Conservation (phyloP, 129 eudicot genomes). For the Chrysanthemum makinoi region DNA sequence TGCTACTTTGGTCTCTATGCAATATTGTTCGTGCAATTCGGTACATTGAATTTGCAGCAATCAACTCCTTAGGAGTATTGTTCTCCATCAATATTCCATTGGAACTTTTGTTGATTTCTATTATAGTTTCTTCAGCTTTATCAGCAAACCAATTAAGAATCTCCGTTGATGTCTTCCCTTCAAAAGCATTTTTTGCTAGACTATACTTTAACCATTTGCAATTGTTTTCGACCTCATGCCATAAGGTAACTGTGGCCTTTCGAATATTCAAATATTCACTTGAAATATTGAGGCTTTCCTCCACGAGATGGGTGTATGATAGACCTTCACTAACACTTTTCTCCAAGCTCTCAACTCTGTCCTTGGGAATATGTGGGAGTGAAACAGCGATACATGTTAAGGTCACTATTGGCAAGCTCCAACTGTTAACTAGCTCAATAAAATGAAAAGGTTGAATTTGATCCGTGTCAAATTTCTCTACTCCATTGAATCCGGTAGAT, state of each 20-base stretch:
- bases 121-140: neutral
- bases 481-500: neutral
- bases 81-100: neutral
- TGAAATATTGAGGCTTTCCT: neutral
- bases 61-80: neutral
- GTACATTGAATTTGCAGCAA: conserved; percentile 7
- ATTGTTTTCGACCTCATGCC: conserved; percentile 3
- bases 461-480: neutral
- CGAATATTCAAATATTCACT: neutral
- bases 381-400: conserved; percentile 6
- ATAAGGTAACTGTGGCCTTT: neutral
- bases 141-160: neutral
- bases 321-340: conserved; percentile 20
- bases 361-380: neutral
- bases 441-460: neutral
- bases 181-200: neutral
- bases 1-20: neutral
- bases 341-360: neutral
- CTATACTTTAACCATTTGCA: conserved; percentile 2
- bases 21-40: conserved; percentile 6
- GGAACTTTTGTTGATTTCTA: neutral
- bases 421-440: conserved; percentile 8
- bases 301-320: conserved; percentile 7
- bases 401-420: conserved; percentile 15
- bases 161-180: neutral